A percentile compares a stretch with the other conserved stretches of the same genome.
Evolutionary conservation across 352 stramenopile genomes (phyloP).

Genomic region (Pythium aristosporum): DNA sequence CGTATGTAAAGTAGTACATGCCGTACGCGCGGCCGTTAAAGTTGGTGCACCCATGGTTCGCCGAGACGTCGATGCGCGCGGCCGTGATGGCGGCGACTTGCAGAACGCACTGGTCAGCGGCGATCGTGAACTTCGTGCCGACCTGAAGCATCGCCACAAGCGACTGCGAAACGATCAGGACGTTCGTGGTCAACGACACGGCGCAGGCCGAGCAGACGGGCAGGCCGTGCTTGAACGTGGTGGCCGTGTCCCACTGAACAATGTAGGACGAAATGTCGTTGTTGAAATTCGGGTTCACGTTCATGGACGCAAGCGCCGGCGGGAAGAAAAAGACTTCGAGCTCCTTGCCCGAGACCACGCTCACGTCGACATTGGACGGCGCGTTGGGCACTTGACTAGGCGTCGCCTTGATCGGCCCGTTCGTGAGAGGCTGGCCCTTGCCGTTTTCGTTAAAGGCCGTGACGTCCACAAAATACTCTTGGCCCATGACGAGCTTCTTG

Average conservation of each 20-base stretch:
- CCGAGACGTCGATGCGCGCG: slow-evolving; percentile 25
- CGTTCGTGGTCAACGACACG: slow-evolving; percentile 35
- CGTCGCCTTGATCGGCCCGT: slow-evolving; percentile 37
- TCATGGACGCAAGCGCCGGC: slow-evolving; percentile 49
- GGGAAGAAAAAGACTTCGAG: slow-evolving; percentile 90
- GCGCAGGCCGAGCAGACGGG: slow-evolving; percentile 50
- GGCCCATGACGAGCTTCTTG: slow-evolving; percentile 59
- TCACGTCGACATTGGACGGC: slow-evolving; percentile 85
- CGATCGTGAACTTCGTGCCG: slow-evolving; percentile 53
- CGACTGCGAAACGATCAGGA: slow-evolving; percentile 41
- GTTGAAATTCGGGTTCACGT: slow-evolving; percentile 67
- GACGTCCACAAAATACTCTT: slow-evolving; percentile 77
- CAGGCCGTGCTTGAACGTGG: slow-evolving; percentile 66
- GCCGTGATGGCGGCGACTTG: slow-evolving; percentile 22
- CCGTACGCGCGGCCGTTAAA: slow-evolving; percentile 51
- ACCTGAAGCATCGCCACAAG: slow-evolving; percentile 29
- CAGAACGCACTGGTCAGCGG: slow-evolving; percentile 49
- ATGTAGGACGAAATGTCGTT: slow-evolving; percentile 88
- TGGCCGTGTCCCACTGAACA: slow-evolving; percentile 84
- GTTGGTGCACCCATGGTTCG: slow-evolving; percentile 34
- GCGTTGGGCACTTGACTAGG: slow-evolving; percentile 86
- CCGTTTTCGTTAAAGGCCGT: slow-evolving; percentile 78
- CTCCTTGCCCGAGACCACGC: slow-evolving; percentile 85
- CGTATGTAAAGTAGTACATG: slow-evolving; percentile 64
- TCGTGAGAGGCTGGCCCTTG: slow-evolving; percentile 43